These are phyloP conservation scores for Termitomyces heimii DNA, from an alignment of 768 basidiomycete genomes.

Conservation along the genomic window DNA sequence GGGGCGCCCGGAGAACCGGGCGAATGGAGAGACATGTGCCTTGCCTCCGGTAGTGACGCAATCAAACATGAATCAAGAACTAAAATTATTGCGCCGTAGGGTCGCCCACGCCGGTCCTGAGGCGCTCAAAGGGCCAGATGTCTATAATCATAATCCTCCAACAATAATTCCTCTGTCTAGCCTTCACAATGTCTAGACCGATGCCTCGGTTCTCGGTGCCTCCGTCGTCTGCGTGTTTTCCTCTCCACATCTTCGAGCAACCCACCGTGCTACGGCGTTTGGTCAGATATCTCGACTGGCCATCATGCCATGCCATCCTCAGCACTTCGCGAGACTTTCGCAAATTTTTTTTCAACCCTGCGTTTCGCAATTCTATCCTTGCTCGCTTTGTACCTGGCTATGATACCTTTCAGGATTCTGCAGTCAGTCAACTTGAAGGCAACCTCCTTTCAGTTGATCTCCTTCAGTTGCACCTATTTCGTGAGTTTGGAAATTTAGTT, in stretches of 20 bases:
- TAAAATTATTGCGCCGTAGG: conserved; percentile 1
- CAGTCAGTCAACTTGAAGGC: conserved; percentile 24
- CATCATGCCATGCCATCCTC: conserved; percentile 31
- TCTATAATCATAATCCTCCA: conserved; percentile 1
- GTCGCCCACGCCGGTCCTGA: conserved; percentile 7
- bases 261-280: conserved; percentile 21
- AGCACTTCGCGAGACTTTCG: conserved; percentile 27
- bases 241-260: conserved; percentile 11
- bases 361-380: conserved; percentile 33
- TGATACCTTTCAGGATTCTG: conserved; percentile 34
- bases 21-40: not conserved
- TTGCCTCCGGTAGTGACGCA: conserved; percentile 5
- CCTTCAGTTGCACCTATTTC: conserved; percentile 54
- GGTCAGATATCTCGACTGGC: conserved; percentile 31
- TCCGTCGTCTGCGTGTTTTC: not conserved
- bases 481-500: conserved; percentile 39
- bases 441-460: conserved; percentile 48
- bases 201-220: not conserved
- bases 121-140: conserved; percentile 4
- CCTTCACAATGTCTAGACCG: not conserved
- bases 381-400: conserved; percentile 57
- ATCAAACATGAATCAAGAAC: conserved; percentile 5
- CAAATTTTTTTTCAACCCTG: conserved; percentile 21
- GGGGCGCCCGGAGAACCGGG: not conserved
- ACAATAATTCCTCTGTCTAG: not conserved